These are phyloP conservation scores for Mortierella sp. DNA, from an alignment of 371 early-diverging fungal species.

Conservation along the genomic window DNA sequence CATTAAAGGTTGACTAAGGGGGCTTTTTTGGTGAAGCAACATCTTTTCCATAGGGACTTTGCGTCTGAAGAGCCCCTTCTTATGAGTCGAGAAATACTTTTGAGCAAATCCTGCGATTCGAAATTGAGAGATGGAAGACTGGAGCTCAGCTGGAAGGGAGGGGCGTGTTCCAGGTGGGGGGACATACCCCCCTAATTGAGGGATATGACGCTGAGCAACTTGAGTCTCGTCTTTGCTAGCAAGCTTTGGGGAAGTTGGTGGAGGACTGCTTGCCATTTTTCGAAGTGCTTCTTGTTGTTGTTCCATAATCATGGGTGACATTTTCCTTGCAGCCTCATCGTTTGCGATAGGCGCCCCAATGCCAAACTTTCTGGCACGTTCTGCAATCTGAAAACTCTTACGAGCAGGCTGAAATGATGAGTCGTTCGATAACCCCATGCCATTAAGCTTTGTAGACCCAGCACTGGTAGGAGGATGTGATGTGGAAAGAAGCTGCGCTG, in stretches of 20 bases:
- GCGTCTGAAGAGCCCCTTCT: slow-evolving; percentile 86
- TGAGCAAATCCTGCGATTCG: slow-evolving; percentile 93
- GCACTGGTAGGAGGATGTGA: slow-evolving; percentile 27
- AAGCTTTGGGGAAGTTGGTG: slow-evolving; percentile 19
- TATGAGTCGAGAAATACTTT: slow-evolving; percentile 92
- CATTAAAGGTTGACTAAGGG: slow-evolving; percentile 85
- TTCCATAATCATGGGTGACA: slow-evolving; percentile 57
- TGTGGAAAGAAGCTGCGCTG: slow-evolving; percentile 19
- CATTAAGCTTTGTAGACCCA: slow-evolving; percentile 4
- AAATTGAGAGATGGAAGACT: slow-evolving; percentile 83
- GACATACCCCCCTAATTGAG: neutral
- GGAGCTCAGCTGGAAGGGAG: slow-evolving; percentile 72
- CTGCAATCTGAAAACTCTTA: slow-evolving; percentile 58
- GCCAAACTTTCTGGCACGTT: slow-evolving; percentile 58
- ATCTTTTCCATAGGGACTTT: slow-evolving; percentile 91
- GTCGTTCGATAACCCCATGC: slow-evolving; percentile 1
- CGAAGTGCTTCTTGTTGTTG: slow-evolving; percentile 56
- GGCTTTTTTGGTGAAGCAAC: slow-evolving; percentile 85
- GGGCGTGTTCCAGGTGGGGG: slow-evolving; percentile 24
- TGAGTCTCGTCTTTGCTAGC: neutral
- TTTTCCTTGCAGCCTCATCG: slow-evolving; percentile 54
- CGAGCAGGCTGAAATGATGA: slow-evolving; percentile 45
- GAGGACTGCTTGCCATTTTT: slow-evolving; percentile 47
- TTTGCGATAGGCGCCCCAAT: slow-evolving; percentile 67
- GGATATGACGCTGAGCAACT: slow-evolving; percentile 4